Conservation (phyloP, 2,329 filamentous ascomycete genomes). For the Arthrobotrys pseudoclavata region DNA sequence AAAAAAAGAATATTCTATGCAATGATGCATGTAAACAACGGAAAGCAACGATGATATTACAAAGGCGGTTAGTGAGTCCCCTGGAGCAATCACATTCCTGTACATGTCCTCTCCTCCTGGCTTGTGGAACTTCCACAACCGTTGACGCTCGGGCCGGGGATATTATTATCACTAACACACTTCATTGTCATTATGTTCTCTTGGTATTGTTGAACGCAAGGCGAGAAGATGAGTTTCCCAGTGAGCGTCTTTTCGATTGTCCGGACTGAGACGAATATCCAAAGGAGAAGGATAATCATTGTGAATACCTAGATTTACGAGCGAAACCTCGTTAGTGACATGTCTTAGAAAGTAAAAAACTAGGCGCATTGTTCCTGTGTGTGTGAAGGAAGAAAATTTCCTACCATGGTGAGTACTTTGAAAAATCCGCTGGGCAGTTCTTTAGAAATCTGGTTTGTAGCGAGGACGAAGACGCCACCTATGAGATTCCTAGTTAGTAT, state of each 20-base stretch:
- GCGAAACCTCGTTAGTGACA: not conserved
- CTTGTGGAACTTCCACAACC: slow-evolving; percentile 38
- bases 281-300: slow-evolving; percentile 70
- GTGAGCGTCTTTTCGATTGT: slow-evolving; percentile 69
- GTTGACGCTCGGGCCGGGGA: slow-evolving; percentile 21
- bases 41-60: not conserved
- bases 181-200: slow-evolving; percentile 39
- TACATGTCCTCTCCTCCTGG: slow-evolving; percentile 33
- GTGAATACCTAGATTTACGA: slow-evolving; percentile 67
- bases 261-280: slow-evolving; percentile 71
- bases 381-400: slow-evolving; percentile 46
- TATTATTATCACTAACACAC: slow-evolving; percentile 7
- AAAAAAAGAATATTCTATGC: not conserved
- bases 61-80: not conserved
- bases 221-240: slow-evolving; percentile 71
- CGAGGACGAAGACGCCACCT: slow-evolving; percentile 71
- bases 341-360: not conserved
- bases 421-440: slow-evolving; percentile 73
- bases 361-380: not conserved
- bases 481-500: slow-evolving; percentile 33
- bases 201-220: slow-evolving; percentile 69
- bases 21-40: not conserved
- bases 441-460: slow-evolving; percentile 69
- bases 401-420: slow-evolving; percentile 70
- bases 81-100: slow-evolving; percentile 18